Evolutionary conservation across 441 rosid genomes (phyloP), one percentile per base, ranked within the genome.

Genomic region (Erodium moschatum): DNA sequence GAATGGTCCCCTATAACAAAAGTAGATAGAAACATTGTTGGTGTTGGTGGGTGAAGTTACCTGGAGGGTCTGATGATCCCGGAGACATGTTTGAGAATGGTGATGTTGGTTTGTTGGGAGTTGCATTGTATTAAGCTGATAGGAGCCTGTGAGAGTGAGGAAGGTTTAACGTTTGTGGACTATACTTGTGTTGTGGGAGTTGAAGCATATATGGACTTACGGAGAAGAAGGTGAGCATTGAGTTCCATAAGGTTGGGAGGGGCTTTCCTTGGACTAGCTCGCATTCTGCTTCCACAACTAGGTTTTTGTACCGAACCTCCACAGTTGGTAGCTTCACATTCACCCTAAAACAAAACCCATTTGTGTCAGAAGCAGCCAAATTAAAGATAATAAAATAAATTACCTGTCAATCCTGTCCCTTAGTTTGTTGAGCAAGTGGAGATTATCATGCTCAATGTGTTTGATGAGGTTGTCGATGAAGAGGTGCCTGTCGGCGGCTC

Each of bases 371-470:
- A n/a, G n/a, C n/a, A n/a, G n/a, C n/a, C n/a, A n/a, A n/a, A n/a
- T n/a, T n/a, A n/a, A n/a, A n/a, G n/a, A n/a, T n/a, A n/a, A 33
- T 2, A 33, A 33, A 33, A 33, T 6, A 44, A 44, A 7, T 69
- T 82, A 87, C 92, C 79, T 81, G 77, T 89, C 83, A 48, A 81
- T 81, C 73, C 92, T 79, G 40, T 78, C 68, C 74, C 87, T 78
- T 27, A 89, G 80, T 44, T 84, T 87, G 66, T 74, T 68, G 50
- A 85, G 50, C 78, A 87, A 72, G 33, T 54, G 71, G n/a, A 85
- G 80, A 69, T 87, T 85, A 66, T 89, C 91, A 42, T 73, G 72
- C 31, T 84, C 84, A 4, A 87, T 73, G 64, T 81, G 87, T 72
- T 80, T 79, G 74, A 87, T 74, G 48, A 89, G 96, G 70, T 84